These are phyloP conservation scores for Globomyces sp. DNA, from an alignment of 371 early-diverging fungal species.

Conservation along the genomic window DNA sequence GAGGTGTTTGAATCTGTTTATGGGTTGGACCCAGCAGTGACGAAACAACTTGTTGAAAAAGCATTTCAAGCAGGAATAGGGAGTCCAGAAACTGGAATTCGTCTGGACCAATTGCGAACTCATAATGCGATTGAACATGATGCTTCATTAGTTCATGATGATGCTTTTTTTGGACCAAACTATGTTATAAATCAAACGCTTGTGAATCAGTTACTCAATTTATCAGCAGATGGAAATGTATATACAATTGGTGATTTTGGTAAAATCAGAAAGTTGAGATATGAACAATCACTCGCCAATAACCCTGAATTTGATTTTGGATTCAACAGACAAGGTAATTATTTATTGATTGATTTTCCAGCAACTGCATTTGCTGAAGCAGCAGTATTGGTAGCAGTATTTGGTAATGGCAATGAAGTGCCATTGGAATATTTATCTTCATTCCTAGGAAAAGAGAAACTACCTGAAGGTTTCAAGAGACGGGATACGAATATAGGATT, in stretches of 20 bases:
- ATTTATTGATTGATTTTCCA: too few relatives aligned
- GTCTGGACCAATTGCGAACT: background rate
- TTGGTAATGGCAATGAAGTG: slow-evolving; percentile 6
- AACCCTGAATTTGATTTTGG: slow-evolving; percentile 26
- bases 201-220: background rate
- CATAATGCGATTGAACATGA: slow-evolving; percentile 7
- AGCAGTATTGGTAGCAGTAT: slow-evolving; percentile 11
- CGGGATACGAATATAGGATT: too few relatives aligned
- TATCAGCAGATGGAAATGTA: slow-evolving; percentile 17
- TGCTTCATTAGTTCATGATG: slow-evolving; percentile 9
- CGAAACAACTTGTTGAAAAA: too few relatives aligned
- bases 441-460: slow-evolving; percentile 12
- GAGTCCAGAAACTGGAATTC: too few relatives aligned
- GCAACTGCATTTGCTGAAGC: slow-evolving; percentile 23
- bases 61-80: too few relatives aligned
- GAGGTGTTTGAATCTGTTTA: too few relatives aligned
- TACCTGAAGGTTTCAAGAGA: slow-evolving; percentile 9
- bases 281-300: slow-evolving; percentile 18
- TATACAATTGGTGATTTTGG: slow-evolving; percentile 21
- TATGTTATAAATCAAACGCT: background rate
- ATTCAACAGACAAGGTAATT: too few relatives aligned
- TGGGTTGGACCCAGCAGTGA: too few relatives aligned
- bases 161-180: background rate
- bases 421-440: background rate
- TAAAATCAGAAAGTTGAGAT: slow-evolving; percentile 21